Conservation (phyloP, 345 rosid genomes). For the Crucihimalaya himalaica region DNA sequence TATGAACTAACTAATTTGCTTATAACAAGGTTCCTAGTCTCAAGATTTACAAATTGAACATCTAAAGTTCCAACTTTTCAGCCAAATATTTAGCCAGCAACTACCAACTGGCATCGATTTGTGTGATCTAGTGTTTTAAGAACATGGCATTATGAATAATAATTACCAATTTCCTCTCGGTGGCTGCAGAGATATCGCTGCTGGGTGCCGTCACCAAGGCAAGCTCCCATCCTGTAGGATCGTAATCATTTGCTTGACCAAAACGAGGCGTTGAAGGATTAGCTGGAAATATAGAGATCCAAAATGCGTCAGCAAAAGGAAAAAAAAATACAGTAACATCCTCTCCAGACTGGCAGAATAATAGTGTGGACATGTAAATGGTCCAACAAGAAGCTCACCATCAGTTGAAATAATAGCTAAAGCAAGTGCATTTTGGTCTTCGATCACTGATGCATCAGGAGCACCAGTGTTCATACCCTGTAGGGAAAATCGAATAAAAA, state of each 20-base stretch:
- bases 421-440: conserved; percentile 89
- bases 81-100: not conserved
- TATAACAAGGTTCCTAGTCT: not conserved
- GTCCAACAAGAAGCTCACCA: conserved; percentile 42
- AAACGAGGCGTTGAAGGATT: conserved; percentile 53
- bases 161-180: conserved; percentile 84
- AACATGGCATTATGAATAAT: not conserved
- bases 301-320: not conserved
- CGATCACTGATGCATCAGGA: conserved; percentile 73
- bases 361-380: not conserved
- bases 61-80: not conserved
- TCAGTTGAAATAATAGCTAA: conserved; percentile 81
- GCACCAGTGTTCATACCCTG: conserved; percentile 68
- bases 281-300: not conserved
- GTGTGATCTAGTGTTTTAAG: not conserved
- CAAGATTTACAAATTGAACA: not conserved
- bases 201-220: conserved; percentile 83
- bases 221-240: conserved; percentile 97
- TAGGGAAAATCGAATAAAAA: conserved; percentile 13
- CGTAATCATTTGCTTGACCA: conserved; percentile 62
- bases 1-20: not conserved
- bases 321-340: not conserved
- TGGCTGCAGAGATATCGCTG: conserved; percentile 68
- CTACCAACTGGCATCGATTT: not conserved
- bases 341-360: not conserved